These are phyloP conservation scores for Paraglomus brasilianum DNA, from an alignment of 192 early-diverging fungal species.

Conservation along the genomic window DNA sequence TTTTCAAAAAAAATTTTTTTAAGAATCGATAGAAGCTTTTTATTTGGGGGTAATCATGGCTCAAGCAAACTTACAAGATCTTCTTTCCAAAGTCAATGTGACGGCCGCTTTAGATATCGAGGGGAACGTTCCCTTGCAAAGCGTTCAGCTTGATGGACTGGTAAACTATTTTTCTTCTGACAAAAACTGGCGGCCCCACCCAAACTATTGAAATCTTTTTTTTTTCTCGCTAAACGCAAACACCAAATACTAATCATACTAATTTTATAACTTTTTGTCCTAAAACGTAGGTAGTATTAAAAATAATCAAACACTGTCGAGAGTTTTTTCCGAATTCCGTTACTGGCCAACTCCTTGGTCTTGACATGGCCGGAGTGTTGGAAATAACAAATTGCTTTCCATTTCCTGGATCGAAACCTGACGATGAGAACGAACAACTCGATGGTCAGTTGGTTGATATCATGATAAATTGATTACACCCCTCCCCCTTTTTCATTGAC, in stretches of 20 bases:
- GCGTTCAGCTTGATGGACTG: slow-evolving; percentile 75
- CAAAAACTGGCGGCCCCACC: neutral
- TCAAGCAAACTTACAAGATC: too few species aligned
- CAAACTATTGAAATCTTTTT: neutral
- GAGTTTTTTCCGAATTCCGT: slow-evolving; percentile 74
- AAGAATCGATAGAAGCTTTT: too few species aligned
- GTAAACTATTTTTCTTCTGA: slow-evolving; percentile 37
- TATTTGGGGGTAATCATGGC: too few species aligned
- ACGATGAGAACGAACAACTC: slow-evolving; percentile 29
- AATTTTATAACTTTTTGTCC: slow-evolving; percentile 22
- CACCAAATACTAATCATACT: neutral
- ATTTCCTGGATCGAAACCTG: slow-evolving; percentile 57
- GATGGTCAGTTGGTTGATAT: slow-evolving; percentile 32
- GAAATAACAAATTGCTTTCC: slow-evolving; percentile 94
- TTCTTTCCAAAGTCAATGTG: slow-evolving; percentile 21
- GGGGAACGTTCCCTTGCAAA: slow-evolving; percentile 49
- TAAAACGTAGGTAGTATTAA: slow-evolving; percentile 87
- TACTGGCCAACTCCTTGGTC: slow-evolving; percentile 92
- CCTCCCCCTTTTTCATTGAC: slow-evolving; percentile 3
- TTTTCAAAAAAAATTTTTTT: too few species aligned
- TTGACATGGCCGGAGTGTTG: slow-evolving; percentile 87
- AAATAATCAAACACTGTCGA: slow-evolving; percentile 97
- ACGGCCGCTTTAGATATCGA: slow-evolving; percentile 63
- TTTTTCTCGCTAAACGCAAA: neutral
- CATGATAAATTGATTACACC: neutral